These are phyloP conservation scores for Grigorovia transvaalensis DNA, from an alignment of 805 yeast genomes.

Conservation along the genomic window DNA sequence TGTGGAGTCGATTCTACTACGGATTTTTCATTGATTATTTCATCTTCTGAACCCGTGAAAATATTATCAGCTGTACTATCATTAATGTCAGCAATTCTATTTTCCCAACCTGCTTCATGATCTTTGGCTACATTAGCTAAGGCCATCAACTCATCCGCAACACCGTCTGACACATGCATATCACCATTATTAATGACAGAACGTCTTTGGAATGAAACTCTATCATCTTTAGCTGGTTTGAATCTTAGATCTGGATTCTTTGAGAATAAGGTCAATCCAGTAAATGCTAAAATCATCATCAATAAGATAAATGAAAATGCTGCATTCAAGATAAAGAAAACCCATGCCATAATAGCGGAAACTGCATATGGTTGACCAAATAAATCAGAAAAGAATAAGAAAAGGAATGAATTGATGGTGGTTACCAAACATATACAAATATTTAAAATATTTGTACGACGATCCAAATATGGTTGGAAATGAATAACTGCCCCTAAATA, in stretches of 20 bases:
- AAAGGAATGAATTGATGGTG: slow-evolving; percentile 70
- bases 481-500: slow-evolving; percentile 56
- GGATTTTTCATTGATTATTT: slow-evolving; percentile 13
- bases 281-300: slow-evolving; percentile 57
- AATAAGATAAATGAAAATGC: slow-evolving; percentile 73
- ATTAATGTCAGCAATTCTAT: slow-evolving; percentile 34
- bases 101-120: slow-evolving; percentile 66
- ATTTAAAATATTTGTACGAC: slow-evolving; percentile 66
- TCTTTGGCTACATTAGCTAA: slow-evolving; percentile 74
- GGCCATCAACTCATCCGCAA: slow-evolving; percentile 50
- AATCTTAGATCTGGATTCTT: slow-evolving; percentile 85
- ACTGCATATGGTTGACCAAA: slow-evolving; percentile 78
- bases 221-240: slow-evolving; percentile 87
- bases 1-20: slow-evolving; percentile 1
- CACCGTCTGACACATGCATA: slow-evolving; percentile 21
- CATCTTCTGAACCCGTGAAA: slow-evolving; percentile 16
- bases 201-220: slow-evolving; percentile 72
- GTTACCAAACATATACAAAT: slow-evolving; percentile 62
- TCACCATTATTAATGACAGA: slow-evolving; percentile 10
- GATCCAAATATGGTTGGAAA: slow-evolving; percentile 68
- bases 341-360: slow-evolving; percentile 80
- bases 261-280: slow-evolving; percentile 50
- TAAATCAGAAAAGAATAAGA: slow-evolving; percentile 74
- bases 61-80: slow-evolving; percentile 8
- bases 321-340: slow-evolving; percentile 81